Percentiles rank a stretch among this genome's conserved stretches.
phyloP scores from a whole-genome alignment of 75 land plant genomes.

The Isoetes taiwanensis region DNA sequence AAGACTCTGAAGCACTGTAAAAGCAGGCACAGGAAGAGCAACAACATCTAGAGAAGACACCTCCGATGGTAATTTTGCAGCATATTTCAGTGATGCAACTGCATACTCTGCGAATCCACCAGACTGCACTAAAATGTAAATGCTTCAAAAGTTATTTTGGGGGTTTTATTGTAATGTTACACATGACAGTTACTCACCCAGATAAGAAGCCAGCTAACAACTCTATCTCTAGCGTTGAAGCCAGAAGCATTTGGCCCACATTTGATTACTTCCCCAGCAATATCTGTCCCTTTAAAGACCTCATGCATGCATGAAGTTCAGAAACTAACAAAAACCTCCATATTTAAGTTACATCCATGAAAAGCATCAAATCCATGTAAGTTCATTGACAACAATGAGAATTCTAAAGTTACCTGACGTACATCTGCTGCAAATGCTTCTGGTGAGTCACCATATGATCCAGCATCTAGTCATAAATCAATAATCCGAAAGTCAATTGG shows the following conservation, averaged over 20 bases:
- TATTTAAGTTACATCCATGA: no score
- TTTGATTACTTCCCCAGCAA: conserved; percentile 55
- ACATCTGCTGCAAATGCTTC: no score
- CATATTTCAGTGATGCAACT: conserved; percentile 24
- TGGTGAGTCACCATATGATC: no score
- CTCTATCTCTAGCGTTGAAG: conserved; percentile 59
- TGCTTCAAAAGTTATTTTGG: no score
- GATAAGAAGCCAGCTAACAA: conserved; percentile 35
- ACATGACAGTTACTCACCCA: conserved; percentile 16
- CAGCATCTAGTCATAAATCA: no score
- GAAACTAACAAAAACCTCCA: no score
- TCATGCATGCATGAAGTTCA: no score
- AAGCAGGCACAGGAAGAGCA: conserved; percentile 36
- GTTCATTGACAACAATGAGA: no score
- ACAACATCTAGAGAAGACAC: conserved; percentile 45
- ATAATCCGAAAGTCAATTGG: no score
- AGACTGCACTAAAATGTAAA: no score
- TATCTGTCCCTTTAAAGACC: conserved; percentile 36
- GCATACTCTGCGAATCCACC: conserved; percentile 64
- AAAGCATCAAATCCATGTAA: no score
- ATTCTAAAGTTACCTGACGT: no score
- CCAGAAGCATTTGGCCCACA: conserved; percentile 41
- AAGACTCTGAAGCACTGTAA: conserved; percentile 43
- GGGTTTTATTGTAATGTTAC: background rate
- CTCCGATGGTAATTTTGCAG: conserved; percentile 36